A percentile compares a stretch with the other conserved stretches of the same genome.
Evolutionary conservation across 2,329 filamentous ascomycete genomes (phyloP).

Genomic region (Setomelanomma holmii): DNA sequence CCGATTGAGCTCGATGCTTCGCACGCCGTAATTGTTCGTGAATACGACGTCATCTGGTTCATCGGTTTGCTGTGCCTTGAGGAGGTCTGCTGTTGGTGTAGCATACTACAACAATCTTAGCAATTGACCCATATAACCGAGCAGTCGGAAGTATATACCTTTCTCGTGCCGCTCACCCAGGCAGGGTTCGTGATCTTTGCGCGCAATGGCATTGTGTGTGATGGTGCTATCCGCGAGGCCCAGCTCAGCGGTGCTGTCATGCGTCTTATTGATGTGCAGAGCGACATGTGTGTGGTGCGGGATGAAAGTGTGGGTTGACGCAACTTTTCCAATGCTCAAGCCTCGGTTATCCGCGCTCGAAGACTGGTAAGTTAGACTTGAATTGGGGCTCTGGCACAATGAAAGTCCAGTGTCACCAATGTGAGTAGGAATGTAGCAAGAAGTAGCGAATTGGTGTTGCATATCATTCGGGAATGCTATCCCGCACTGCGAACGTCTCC

Average conservation of each 20-base stretch:
- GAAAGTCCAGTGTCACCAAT: too few species aligned
- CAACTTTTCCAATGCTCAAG: constrained; percentile 38
- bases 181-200: constrained; percentile 73
- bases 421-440: too few species aligned
- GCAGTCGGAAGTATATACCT: constrained; percentile 49
- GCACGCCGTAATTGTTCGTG: constrained; percentile 84
- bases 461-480: constrained; percentile 18
- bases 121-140: constrained; percentile 1
- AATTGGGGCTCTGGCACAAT: constrained; percentile 10
- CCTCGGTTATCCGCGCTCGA: constrained; percentile 47
- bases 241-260: constrained; percentile 50
- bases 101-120: constrained; percentile 40
- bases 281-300: constrained; percentile 51
- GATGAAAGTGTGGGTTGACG: constrained; percentile 26
- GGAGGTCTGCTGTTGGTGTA: constrained; percentile 40
- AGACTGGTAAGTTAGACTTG: constrained; percentile 10
- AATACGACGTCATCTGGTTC: constrained; percentile 92
- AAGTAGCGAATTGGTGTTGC: too few species aligned
- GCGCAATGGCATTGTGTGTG: constrained; percentile 75
- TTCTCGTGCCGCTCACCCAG: constrained; percentile 58
- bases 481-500: constrained; percentile 15
- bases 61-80: constrained; percentile 69
- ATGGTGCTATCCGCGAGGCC: constrained; percentile 38
- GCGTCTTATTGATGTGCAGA: constrained; percentile 51
- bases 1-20: constrained; percentile 92